phyloP scores from a whole-genome alignment of 768 basidiomycete genomes.

The Filobasidium floriforme region DNA sequence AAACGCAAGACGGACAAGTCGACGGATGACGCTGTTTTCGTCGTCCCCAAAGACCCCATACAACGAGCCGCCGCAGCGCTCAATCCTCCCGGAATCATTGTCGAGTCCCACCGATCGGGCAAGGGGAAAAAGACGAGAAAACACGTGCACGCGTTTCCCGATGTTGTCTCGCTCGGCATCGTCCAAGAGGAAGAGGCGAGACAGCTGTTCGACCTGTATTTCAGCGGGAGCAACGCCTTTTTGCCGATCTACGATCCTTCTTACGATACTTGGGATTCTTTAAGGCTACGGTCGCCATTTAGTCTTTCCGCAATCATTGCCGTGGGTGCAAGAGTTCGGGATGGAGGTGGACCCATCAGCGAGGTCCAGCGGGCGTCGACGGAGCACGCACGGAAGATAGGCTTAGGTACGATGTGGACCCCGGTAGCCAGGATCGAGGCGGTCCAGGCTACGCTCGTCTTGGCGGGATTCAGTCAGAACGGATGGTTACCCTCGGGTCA shows the following conservation, averaged over 20 bases:
- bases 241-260: conserved; percentile 76
- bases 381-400: conserved; percentile 74
- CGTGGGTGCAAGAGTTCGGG: conserved; percentile 82
- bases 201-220: conserved; percentile 80
- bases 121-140: conserved; percentile 25
- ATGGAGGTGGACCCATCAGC: conserved; percentile 74
- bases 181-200: conserved; percentile 75
- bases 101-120: conserved; percentile 18
- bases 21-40: conserved; percentile 8
- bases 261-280: conserved; percentile 74
- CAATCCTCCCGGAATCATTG: conserved; percentile 10
- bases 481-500: conserved; percentile 91
- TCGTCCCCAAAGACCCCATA: conserved; percentile 13
- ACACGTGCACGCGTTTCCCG: conserved; percentile 59
- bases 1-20: conserved; percentile 28
- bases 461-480: conserved; percentile 90
- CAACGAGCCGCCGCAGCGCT: conserved; percentile 5
- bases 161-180: conserved; percentile 78
- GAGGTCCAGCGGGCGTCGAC: conserved; percentile 65
- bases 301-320: conserved; percentile 87
- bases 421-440: conserved; percentile 78
- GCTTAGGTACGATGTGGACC: conserved; percentile 75
- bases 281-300: conserved; percentile 85
- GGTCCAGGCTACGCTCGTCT: conserved; percentile 86
- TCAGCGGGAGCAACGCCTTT: conserved; percentile 84